Percentiles rank a stretch among this genome's conserved stretches.
Conservation (phyloP, 2,329 filamentous ascomycete genomes). For the Fusarium sp. region DNA sequence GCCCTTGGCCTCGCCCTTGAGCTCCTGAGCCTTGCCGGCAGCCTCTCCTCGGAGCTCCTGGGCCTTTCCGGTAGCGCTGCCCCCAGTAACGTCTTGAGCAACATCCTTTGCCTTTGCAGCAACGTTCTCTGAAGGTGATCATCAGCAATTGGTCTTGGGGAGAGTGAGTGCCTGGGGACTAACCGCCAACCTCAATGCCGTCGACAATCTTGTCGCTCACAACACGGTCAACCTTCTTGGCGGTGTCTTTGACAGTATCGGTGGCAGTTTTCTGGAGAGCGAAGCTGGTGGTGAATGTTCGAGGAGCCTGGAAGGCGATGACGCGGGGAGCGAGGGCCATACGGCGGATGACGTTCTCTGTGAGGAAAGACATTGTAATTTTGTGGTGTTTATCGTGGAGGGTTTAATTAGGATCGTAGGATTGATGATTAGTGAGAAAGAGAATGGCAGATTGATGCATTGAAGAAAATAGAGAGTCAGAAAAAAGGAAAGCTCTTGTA, state of each 20-base stretch:
- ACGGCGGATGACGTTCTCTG: slow-evolving; percentile 61
- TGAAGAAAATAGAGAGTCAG: slow-evolving; percentile 1
- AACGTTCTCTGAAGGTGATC: slow-evolving; percentile 51
- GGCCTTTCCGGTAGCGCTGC: slow-evolving; percentile 53
- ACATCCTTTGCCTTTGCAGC: slow-evolving; percentile 64
- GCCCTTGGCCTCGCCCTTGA: slow-evolving; percentile 61
- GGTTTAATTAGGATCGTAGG: not conserved
- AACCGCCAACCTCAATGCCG: slow-evolving; percentile 71
- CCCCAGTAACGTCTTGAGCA: slow-evolving; percentile 52
- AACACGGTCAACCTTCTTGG: slow-evolving; percentile 70
- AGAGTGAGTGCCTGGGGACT: slow-evolving; percentile 35
- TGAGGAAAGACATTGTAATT: slow-evolving; percentile 66
- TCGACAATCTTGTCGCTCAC: slow-evolving; percentile 73
- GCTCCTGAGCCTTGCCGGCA: slow-evolving; percentile 54
- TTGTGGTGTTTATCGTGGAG: slow-evolving; percentile 11
- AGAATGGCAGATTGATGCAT: slow-evolving; percentile 27
- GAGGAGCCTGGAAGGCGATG: slow-evolving; percentile 57
- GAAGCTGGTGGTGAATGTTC: slow-evolving; percentile 65
- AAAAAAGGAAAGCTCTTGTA: slow-evolving; percentile 29
- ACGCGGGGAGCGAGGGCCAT: slow-evolving; percentile 57
- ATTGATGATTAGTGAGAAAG: not conserved
- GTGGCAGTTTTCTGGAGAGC: slow-evolving; percentile 62
- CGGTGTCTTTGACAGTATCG: slow-evolving; percentile 70
- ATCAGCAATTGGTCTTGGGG: slow-evolving; percentile 19
- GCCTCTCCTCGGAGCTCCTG: slow-evolving; percentile 56